Conservation (phyloP, 1,284 basidiomycete genomes). For the Entoloma clypeatum region DNA sequence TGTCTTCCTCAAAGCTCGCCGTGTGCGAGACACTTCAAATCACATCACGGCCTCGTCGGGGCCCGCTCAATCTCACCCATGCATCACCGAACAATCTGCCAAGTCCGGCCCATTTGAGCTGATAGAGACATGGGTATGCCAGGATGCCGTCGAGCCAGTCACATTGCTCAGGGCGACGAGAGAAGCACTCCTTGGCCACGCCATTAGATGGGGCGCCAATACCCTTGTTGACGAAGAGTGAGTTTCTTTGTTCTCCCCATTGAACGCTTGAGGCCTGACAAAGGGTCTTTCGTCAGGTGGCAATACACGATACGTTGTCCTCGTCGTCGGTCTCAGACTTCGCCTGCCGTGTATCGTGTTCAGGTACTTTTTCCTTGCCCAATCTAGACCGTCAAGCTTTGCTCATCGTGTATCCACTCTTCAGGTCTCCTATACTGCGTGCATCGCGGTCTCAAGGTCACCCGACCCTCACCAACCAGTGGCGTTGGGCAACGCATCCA, state of each 20-base stretch:
- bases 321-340: slow-evolving; percentile 41
- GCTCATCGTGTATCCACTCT: slow-evolving; percentile 2
- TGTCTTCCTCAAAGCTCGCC: slow-evolving; percentile 49
- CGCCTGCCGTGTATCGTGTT: slow-evolving; percentile 56
- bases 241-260: slow-evolving; percentile 26
- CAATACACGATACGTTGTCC: slow-evolving; percentile 54
- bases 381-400: slow-evolving; percentile 1
- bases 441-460: slow-evolving; percentile 41
- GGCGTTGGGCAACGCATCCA: slow-evolving; percentile 45
- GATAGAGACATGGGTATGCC: slow-evolving; percentile 53
- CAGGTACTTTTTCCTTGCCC: slow-evolving; percentile 38
- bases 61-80: slow-evolving; percentile 49
- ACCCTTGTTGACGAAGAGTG: slow-evolving; percentile 68
- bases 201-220: slow-evolving; percentile 50
- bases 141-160: slow-evolving; percentile 57
- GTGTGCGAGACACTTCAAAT: slow-evolving; percentile 28
- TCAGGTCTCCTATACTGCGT: slow-evolving; percentile 60
- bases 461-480: slow-evolving; percentile 51
- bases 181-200: slow-evolving; percentile 47
- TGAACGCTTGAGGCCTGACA: too few relatives aligned
- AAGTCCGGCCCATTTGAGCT: slow-evolving; percentile 43
- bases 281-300: slow-evolving; percentile 63
- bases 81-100: slow-evolving; percentile 31
- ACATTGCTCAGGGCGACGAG: slow-evolving; percentile 56
- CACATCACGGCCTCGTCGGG: slow-evolving; percentile 51